A percentile compares a stretch with the other conserved stretches of the same genome.
phyloP scores from a whole-genome alignment of 2,329 filamentous ascomycete species.

The Colletotrichum sp. region DNA sequence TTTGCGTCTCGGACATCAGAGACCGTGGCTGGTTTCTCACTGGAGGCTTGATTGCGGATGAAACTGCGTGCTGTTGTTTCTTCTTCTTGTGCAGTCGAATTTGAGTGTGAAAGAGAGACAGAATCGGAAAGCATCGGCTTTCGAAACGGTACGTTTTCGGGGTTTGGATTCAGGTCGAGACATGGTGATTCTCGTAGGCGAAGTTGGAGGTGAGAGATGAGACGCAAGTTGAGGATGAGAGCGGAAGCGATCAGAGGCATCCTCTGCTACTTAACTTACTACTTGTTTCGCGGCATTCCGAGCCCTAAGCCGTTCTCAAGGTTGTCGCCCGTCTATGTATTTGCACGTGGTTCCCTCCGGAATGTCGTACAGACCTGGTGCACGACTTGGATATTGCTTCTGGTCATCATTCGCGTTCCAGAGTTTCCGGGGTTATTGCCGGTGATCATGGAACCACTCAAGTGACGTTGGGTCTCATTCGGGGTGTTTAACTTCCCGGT shows the following conservation, averaged over 20 bases:
- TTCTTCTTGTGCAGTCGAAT: neutral
- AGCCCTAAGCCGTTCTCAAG: neutral
- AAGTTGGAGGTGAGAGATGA: neutral
- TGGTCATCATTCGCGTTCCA: neutral
- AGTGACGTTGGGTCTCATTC: neutral
- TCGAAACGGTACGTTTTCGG: neutral
- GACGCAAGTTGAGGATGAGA: neutral
- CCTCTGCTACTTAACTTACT: no score
- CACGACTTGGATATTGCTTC: neutral
- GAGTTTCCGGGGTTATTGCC: no score
- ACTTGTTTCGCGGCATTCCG: no score
- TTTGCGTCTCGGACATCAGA: neutral
- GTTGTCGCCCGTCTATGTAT: neutral
- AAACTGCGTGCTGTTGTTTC: neutral
- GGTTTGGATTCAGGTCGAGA: neutral
- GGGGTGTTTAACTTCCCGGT: neutral
- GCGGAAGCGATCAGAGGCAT: no score
- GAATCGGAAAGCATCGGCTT: neutral
- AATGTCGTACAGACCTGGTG: neutral
- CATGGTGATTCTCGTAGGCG: neutral
- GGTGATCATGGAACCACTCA: neutral
- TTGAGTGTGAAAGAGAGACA: neutral
- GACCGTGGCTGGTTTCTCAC: neutral
- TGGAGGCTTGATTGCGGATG: neutral
- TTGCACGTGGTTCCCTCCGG: accelerated